A percentile compares a stretch with the other conserved stretches of the same genome.
Conservation (phyloP, 2,329 filamentous ascomycete species). For the Trichoderma citrinoviride region DNA sequence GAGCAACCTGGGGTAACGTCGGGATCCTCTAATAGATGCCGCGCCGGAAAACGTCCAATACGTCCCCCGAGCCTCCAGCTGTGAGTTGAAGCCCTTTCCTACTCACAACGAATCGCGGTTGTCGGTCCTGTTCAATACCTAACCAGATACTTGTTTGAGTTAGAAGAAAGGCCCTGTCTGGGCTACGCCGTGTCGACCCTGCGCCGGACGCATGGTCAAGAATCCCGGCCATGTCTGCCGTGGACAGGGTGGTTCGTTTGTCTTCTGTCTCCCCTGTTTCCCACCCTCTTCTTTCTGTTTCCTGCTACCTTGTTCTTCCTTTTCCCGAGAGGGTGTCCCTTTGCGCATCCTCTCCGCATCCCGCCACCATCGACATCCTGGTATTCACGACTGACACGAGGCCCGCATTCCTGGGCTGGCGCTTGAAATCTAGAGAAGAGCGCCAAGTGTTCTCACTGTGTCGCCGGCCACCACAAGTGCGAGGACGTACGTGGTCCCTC, state of each 20-base stretch:
- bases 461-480: slow-evolving; percentile 22
- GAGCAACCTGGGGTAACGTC: background rate
- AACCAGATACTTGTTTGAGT: background rate
- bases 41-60: slow-evolving; percentile 6
- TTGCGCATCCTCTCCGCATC: background rate
- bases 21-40: slow-evolving; percentile 14
- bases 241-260: slow-evolving; percentile 22
- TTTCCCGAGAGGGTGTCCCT: background rate
- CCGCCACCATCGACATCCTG: background rate
- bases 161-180: slow-evolving; percentile 21
- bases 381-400: slow-evolving; percentile 8
- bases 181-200: slow-evolving; percentile 23
- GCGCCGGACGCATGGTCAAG: slow-evolving; percentile 22
- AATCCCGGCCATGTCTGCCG: slow-evolving; percentile 23
- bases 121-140: background rate
- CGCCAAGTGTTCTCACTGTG: slow-evolving; percentile 23
- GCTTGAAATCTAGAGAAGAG: slow-evolving; percentile 20
- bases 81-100: slow-evolving; percentile 2
- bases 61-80: slow-evolving; percentile 12
- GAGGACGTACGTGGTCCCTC: slow-evolving; percentile 22
- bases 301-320: background rate
- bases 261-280: background rate
- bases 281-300: background rate
- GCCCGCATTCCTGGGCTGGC: background rate
- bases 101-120: no score